A percentile compares a stretch with the other conserved stretches of the same genome.
Evolutionary conservation across 2,329 filamentous ascomycete species (phyloP).

Genomic region (Diplodia mutila): DNA sequence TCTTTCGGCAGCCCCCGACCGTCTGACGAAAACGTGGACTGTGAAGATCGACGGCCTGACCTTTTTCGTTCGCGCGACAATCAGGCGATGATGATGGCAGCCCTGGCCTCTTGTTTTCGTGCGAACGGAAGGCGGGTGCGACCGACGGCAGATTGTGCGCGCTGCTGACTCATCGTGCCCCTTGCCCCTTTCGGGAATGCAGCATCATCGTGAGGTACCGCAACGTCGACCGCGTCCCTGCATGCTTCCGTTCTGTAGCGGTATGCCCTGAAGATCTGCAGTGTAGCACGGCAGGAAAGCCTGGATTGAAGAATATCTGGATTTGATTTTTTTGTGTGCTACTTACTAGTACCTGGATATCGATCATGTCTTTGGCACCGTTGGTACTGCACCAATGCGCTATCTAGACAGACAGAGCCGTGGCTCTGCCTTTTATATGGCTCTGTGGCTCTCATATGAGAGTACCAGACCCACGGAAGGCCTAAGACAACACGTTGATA

Average conservation of each 20-base stretch:
- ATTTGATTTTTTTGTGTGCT: not conserved
- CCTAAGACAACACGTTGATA: not conserved
- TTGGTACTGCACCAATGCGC: not conserved
- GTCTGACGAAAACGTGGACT: not conserved
- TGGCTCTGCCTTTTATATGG: not conserved
- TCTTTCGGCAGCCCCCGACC: constrained; percentile 11
- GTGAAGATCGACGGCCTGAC: not conserved
- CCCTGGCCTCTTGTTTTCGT: not conserved
- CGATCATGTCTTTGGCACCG: not conserved
- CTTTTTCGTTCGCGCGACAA: not conserved
- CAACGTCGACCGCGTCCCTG: constrained; percentile 6
- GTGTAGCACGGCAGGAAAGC: not conserved
- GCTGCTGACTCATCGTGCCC: not conserved
- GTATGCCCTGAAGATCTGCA: not conserved
- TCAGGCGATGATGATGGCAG: constrained; percentile 1
- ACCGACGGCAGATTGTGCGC: not conserved
- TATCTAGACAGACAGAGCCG: not conserved
- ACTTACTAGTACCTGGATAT: not conserved
- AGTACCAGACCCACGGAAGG: not conserved
- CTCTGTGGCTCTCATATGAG: not conserved
- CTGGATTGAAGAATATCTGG: not conserved
- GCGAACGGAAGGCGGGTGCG: constrained; percentile 4
- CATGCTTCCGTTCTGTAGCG: not conserved
- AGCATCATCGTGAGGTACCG: not conserved
- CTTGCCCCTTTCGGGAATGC: not conserved